These are phyloP conservation scores for Wickerhamiella australiensis DNA, from an alignment of 805 yeast species.

Conservation along the genomic window DNA sequence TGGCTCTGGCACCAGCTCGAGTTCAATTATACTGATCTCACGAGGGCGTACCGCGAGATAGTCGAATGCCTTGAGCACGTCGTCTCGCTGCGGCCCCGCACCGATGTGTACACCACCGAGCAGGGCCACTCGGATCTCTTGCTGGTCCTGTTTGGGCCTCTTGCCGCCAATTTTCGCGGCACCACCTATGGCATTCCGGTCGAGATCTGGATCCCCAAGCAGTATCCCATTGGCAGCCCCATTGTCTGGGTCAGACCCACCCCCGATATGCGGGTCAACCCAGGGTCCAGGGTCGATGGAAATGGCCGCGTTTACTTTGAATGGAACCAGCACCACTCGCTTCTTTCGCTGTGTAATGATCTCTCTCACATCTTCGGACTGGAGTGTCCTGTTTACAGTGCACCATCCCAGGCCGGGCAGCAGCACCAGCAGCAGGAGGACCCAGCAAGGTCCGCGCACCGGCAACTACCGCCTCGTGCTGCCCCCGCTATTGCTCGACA, in stretches of 20 bases:
- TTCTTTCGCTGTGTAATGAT: slow-evolving; percentile 28
- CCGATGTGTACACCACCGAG: slow-evolving; percentile 48
- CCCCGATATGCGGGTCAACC: slow-evolving; percentile 36
- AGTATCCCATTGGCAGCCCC: slow-evolving; percentile 61
- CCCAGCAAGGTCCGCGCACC: slow-evolving; percentile 3
- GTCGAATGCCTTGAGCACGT: slow-evolving; percentile 41
- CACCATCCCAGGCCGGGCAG: neutral
- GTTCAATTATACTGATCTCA: slow-evolving; percentile 50
- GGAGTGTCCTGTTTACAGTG: slow-evolving; percentile 36
- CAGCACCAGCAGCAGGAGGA: neutral
- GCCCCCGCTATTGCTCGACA: neutral
- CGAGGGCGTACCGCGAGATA: slow-evolving; percentile 50
- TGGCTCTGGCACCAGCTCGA: slow-evolving; percentile 50
- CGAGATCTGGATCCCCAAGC: slow-evolving; percentile 64
- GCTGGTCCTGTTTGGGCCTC: slow-evolving; percentile 50
- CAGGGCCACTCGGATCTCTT: slow-evolving; percentile 49
- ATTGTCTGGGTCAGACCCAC: slow-evolving; percentile 49
- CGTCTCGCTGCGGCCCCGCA: slow-evolving; percentile 51
- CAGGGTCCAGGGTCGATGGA: slow-evolving; percentile 55
- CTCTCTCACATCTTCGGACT: slow-evolving; percentile 31
- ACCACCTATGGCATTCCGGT: slow-evolving; percentile 40
- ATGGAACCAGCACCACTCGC: slow-evolving; percentile 37
- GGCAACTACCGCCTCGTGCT: neutral
- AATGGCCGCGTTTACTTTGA: slow-evolving; percentile 60
- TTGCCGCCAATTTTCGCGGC: slow-evolving; percentile 30